A percentile compares a stretch with the other conserved stretches of the same genome.
Conservation (phyloP, 177 flowering plant genomes). For the Tripterygium wilfordii region DNA sequence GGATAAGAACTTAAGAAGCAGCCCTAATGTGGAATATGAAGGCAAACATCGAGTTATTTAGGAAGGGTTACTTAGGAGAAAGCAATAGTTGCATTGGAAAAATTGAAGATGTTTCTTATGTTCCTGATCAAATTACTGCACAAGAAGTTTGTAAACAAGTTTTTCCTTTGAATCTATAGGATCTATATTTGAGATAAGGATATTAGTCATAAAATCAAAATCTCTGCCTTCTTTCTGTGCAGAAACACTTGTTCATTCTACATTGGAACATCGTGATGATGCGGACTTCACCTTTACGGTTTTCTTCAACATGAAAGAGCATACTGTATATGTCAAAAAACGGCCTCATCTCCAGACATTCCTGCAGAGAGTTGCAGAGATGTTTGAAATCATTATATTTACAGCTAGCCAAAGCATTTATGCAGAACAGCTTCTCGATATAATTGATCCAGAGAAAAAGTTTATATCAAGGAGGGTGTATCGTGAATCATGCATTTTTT, state of each 20-base stretch:
- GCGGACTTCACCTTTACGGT: slow-evolving; percentile 88
- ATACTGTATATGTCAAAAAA: slow-evolving; percentile 71
- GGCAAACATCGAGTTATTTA: no score
- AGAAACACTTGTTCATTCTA: slow-evolving; percentile 95
- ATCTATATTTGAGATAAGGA: no score
- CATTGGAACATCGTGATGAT: slow-evolving; percentile 65
- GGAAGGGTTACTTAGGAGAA: no score
- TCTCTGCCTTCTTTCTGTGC: slow-evolving; percentile 12
- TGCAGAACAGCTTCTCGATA: slow-evolving; percentile 78
- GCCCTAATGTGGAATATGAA: no score
- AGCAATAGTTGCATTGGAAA: no score
- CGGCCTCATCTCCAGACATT: slow-evolving; percentile 72
- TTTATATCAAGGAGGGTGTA: slow-evolving; percentile 70
- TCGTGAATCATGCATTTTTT: slow-evolving; percentile 87
- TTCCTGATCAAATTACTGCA: no score
- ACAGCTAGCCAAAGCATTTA: slow-evolving; percentile 98
- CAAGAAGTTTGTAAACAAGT: no score
- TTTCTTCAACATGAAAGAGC: slow-evolving; percentile 78
- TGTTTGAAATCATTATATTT: slow-evolving; percentile 86
- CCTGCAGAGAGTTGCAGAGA: slow-evolving; percentile 73
- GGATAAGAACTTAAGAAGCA: no score
- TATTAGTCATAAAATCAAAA: background rate
- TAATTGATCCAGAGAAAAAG: slow-evolving; percentile 72
- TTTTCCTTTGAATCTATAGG: no score
- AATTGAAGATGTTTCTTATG: no score